Percentiles rank a stretch among this genome's conserved stretches.
Conservation (phyloP, 495 filamentous ascomycete species). For the Trichoderma asperelloides region DNA sequence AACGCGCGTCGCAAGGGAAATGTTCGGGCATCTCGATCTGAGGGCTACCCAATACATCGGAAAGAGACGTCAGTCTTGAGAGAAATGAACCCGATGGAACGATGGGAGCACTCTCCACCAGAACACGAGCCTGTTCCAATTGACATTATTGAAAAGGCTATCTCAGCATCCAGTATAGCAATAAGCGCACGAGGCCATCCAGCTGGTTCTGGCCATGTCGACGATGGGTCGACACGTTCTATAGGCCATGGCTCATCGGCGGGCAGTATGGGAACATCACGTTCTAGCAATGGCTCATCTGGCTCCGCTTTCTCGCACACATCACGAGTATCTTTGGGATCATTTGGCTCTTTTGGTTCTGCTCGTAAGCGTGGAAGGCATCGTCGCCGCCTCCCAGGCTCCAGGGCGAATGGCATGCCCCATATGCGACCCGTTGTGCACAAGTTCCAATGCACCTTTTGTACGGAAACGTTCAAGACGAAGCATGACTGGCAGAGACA, state of each 20-base stretch:
- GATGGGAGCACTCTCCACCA: not conserved
- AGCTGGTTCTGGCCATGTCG: too few relatives aligned
- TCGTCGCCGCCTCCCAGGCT: not conserved
- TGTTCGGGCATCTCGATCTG: not conserved
- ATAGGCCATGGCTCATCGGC: too few relatives aligned
- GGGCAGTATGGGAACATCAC: too few relatives aligned
- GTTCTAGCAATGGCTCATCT: too few relatives aligned
- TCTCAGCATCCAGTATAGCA: not conserved
- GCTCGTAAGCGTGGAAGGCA: too few relatives aligned
- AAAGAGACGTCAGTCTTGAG: not conserved
- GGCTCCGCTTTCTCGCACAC: too few relatives aligned
- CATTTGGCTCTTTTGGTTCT: too few relatives aligned
- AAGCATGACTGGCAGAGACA: conserved; percentile 69
- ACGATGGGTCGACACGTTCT: too few relatives aligned
- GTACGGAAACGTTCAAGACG: conserved; percentile 58
- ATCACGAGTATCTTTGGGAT: too few relatives aligned
- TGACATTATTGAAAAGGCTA: not conserved
- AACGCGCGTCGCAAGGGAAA: not conserved
- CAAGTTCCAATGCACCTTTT: conserved; percentile 79
- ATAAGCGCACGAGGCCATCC: not conserved
- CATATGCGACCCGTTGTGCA: too few relatives aligned
- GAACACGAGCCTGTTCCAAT: not conserved
- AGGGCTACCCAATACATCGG: not conserved
- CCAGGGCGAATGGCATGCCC: conserved; percentile 23
- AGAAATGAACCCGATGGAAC: not conserved